A percentile compares a stretch with the other conserved stretches of the same genome.
phyloP scores from a whole-genome alignment of 495 filamentous ascomycete genomes.

The Pyrenula aspistea region DNA sequence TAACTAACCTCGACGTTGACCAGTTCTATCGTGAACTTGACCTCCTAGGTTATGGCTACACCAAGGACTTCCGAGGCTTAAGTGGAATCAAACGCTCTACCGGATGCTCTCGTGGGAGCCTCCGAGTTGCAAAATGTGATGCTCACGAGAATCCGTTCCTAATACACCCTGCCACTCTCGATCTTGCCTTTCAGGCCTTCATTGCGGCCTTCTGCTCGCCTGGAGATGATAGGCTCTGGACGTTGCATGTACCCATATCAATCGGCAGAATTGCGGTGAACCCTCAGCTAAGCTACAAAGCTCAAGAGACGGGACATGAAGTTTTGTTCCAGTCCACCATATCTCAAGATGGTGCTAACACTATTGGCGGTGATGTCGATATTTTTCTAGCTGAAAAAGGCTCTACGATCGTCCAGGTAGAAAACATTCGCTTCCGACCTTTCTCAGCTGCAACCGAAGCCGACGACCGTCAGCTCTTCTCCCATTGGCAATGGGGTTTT shows the following conservation, averaged over 20 bases:
- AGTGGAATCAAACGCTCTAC: constrained; percentile 4
- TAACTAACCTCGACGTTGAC: constrained; percentile 10
- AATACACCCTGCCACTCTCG: constrained; percentile 19
- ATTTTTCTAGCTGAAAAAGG: constrained; percentile 5
- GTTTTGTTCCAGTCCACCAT: background rate
- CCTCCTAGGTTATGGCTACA: constrained; percentile 13
- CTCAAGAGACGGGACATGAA: background rate
- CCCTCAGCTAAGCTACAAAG: constrained; percentile 3
- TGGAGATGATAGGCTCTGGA: constrained; percentile 16
- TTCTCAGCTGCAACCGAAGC: background rate
- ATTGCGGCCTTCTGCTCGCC: constrained; percentile 16
- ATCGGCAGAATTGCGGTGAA: constrained; percentile 17
- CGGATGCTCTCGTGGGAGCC: constrained; percentile 4
- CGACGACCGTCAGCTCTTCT: constrained; percentile 5
- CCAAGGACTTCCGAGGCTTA: constrained; percentile 7
- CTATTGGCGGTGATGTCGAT: constrained; percentile 15
- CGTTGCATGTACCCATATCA: constrained; percentile 15
- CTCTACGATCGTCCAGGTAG: constrained; percentile 13
- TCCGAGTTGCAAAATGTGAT: background rate
- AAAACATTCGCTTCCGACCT: constrained; percentile 8
- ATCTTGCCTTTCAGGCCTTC: constrained; percentile 16
- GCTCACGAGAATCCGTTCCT: background rate
- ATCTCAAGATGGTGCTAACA: background rate
- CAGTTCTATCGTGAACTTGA: constrained; percentile 12
- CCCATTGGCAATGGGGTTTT: background rate